Base-by-base conservation (phyloP, 257 asterid species). In the Nicotiana obtusifolia region DNA sequence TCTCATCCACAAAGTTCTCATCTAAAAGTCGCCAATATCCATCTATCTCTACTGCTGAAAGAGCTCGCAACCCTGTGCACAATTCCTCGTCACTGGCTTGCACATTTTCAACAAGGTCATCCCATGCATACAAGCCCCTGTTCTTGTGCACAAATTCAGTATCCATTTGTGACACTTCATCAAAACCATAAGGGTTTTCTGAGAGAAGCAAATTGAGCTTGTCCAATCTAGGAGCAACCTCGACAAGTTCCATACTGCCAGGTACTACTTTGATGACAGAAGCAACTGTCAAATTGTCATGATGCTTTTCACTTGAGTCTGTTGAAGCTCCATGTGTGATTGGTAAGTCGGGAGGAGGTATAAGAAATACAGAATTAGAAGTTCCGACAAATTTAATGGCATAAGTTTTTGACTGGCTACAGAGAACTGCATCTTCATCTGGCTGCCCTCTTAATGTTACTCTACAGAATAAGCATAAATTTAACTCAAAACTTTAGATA, bases 351-450 rank as follows among this genome's bases (percentile, higher is more conserved):
- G 80, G 33, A 60, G 98, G 97, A 82, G 99, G 98, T 79, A 95
- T 84, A 81, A 95, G 97, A 82, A 92, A 90, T 26, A 93, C 90
- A 5, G 99, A 94, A 86, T 95, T 95, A 69, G 99, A 94, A 28
- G 97, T 90, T 31, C 98, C 99, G 61, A 95, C 99, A 84, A 90
- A 95, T 88, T 95, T 95, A 77, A 95, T 85, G 10, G 95, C 93
- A 84, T 91, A 95, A 68, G 99, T 94, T 90, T 95, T 95, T 60
- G 97, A 91, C 49, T 83, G 73, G 41, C 94, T 91, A 83, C 99
- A 95, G 33, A 95, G 91, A 88, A 95, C 99, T 80, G 97, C 97
- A 77, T 91, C 98, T 86, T 94, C 99, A 83, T 92, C 95, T 47
- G 92, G 95, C 86, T 88, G 93, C 31, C 99, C 99, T 91, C 99